These are phyloP conservation scores for Piper longum DNA, from an alignment of 164 flowering plant species.

Conservation along the genomic window DNA sequence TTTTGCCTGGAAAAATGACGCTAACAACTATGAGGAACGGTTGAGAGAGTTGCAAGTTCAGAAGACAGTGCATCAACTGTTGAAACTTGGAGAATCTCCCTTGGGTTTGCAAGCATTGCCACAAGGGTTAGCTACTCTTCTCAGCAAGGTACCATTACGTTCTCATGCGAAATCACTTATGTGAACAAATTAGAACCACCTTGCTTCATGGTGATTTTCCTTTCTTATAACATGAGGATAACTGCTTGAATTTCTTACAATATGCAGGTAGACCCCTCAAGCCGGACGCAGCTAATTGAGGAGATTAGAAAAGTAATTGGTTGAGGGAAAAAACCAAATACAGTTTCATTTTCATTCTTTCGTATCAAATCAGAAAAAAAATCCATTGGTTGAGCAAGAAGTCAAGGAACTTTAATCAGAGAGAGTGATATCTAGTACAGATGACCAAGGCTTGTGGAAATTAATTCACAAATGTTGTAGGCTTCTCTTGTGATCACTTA, in stretches of 20 bases:
- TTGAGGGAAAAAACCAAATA: neutral
- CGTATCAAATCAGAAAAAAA: too few species aligned
- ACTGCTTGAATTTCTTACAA: neutral
- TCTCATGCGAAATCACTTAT: neutral
- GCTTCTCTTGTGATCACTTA: too few species aligned
- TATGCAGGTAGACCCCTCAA: conserved; percentile 23
- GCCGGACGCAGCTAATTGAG: conserved; percentile 13
- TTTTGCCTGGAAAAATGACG: conserved; percentile 67
- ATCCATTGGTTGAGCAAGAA: too few species aligned
- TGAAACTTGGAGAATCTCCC: conserved; percentile 49
- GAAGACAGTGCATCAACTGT: conserved; percentile 56
- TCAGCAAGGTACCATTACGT: conserved; percentile 48
- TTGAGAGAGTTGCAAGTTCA: conserved; percentile 63
- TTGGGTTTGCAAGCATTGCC: conserved; percentile 77
- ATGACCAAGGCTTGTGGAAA: too few species aligned
- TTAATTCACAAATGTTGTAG: too few species aligned
- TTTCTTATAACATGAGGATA: neutral
- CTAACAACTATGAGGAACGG: conserved; percentile 46
- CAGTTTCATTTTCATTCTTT: neutral
- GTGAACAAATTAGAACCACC: too few species aligned
- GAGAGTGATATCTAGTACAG: too few species aligned
- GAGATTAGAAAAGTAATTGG: conserved; percentile 15
- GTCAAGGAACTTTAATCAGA: too few species aligned
- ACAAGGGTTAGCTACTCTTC: conserved; percentile 67
- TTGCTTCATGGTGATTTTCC: too few species aligned